A percentile compares a stretch with the other conserved stretches of the same genome.
Conservation (phyloP, 345 rosid species). For the Citrus inodora region DNA sequence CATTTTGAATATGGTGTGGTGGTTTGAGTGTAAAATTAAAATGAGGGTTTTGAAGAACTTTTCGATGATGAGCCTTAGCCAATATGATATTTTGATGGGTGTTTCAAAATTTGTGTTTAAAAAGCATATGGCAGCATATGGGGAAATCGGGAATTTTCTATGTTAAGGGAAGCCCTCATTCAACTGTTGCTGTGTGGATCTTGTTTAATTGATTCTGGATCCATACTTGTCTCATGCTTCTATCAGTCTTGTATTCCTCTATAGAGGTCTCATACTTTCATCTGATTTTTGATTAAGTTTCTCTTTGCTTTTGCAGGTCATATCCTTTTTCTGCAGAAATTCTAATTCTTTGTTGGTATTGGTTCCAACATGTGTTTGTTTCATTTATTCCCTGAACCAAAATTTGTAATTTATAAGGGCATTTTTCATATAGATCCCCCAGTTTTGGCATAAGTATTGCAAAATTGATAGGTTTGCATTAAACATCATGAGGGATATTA, state of each 20-base stretch:
- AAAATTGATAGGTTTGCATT: not conserved
- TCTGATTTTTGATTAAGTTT: constrained; percentile 4
- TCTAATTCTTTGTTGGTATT: constrained; percentile 3
- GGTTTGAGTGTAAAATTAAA: not conserved
- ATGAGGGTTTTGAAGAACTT: not conserved
- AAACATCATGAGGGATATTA: not conserved
- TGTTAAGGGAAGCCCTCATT: not conserved
- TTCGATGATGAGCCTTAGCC: not conserved
- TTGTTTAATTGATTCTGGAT: not conserved
- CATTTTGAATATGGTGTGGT: not conserved
- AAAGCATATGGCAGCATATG: not conserved
- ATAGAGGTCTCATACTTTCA: not conserved
- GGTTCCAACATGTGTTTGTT: not conserved
- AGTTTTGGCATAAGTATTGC: too few relatives aligned
- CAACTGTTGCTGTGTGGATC: not conserved
- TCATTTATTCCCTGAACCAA: not conserved
- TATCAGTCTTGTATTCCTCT: not conserved
- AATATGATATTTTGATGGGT: not conserved
- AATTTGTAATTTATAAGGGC: not conserved
- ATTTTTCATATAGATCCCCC: not conserved
- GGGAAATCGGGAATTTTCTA: not conserved
- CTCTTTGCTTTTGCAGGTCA: constrained; percentile 66
- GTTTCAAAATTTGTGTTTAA: not conserved
- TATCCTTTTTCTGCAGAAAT: constrained; percentile 61
- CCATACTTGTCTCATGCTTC: not conserved